Percentiles rank a stretch among this genome's conserved stretches.
These are phyloP conservation scores for Iris macrosiphon DNA, from an alignment of 106 monocot genomes.

Conservation along the genomic window DNA sequence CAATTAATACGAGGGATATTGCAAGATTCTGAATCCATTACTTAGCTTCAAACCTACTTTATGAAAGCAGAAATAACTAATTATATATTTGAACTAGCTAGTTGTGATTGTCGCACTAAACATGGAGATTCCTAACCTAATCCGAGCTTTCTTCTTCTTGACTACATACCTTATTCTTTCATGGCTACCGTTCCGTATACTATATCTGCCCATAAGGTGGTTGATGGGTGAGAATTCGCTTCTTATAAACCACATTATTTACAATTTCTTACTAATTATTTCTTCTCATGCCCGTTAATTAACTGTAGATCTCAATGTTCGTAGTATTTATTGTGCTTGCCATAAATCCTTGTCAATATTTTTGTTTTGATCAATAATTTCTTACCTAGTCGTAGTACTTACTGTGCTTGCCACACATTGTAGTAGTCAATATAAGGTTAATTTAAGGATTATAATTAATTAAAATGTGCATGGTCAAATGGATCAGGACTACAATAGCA, in stretches of 20 bases:
- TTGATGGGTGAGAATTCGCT: background rate
- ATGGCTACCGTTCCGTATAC: background rate
- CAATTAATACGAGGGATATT: background rate
- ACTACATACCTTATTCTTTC: background rate
- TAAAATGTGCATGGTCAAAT: too few species aligned
- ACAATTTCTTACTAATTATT: too few species aligned
- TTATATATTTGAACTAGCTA: background rate
- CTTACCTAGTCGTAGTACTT: too few species aligned
- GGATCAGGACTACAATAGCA: background rate
- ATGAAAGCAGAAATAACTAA: constrained; percentile 9
- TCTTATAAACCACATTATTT: too few species aligned
- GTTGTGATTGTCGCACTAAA: background rate
- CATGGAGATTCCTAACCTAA: constrained; percentile 6
- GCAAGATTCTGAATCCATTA: background rate
- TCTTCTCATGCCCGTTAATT: too few species aligned
- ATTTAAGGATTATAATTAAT: too few species aligned
- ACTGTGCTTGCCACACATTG: too few species aligned
- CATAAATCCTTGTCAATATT: too few species aligned
- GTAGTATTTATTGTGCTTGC: too few species aligned
- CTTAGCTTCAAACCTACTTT: constrained; percentile 11
- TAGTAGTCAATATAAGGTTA: too few species aligned
- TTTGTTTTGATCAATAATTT: too few species aligned
- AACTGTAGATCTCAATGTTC: too few species aligned
- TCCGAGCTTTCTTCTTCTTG: background rate
- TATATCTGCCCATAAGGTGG: background rate